phyloP scores from a whole-genome alignment of 2,329 filamentous ascomycete genomes.

The Fusarium tanahbumbuense region DNA sequence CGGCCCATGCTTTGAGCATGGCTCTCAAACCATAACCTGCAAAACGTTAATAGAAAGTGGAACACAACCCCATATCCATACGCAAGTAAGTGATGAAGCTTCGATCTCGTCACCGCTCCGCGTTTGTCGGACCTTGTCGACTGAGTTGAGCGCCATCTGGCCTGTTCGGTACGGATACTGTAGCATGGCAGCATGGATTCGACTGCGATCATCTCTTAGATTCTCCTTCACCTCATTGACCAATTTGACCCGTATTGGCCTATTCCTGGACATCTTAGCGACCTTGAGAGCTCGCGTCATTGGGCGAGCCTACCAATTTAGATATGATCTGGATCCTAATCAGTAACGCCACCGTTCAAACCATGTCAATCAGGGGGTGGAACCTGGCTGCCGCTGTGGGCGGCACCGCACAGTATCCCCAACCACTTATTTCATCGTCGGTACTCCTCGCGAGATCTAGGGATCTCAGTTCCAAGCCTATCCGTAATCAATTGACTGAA shows the following conservation, averaged over 20 bases:
- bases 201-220: constrained; percentile 18
- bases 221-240: constrained; percentile 8
- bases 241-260: constrained; percentile 19
- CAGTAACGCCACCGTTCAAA: constrained; percentile 43
- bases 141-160: constrained; percentile 35
- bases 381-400: constrained; percentile 22
- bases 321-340: constrained; percentile 6
- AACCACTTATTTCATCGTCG: constrained; percentile 22
- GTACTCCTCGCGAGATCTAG: background rate
- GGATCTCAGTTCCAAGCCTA: constrained; percentile 3
- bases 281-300: constrained; percentile 25
- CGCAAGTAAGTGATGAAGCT: constrained; percentile 33
- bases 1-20: constrained; percentile 35
- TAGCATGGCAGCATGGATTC: constrained; percentile 18
- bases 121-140: constrained; percentile 32
- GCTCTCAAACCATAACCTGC: constrained; percentile 13
- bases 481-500: background rate
- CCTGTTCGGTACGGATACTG: background rate
- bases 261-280: constrained; percentile 27
- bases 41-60: constrained; percentile 35
- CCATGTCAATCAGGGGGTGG: constrained; percentile 40
- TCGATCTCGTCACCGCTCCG: constrained; percentile 36
- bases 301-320: constrained; percentile 32
- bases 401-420: constrained; percentile 26
- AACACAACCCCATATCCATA: constrained; percentile 8